Conservation (phyloP, 176 grass and related monocot genomes). For the Cymbopogon citratus region DNA sequence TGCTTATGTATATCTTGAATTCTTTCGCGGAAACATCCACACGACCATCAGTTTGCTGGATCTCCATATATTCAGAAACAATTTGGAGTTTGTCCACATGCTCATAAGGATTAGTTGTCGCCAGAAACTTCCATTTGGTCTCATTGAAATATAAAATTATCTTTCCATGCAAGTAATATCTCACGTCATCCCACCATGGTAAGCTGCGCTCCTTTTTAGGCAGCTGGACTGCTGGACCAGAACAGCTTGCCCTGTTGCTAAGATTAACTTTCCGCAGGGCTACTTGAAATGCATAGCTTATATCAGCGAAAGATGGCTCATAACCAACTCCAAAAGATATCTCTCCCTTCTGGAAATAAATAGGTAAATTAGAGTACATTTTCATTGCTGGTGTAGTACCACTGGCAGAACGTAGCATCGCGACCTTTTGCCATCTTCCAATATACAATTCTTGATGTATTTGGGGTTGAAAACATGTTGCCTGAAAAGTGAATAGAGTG, state of each 20-base stretch:
- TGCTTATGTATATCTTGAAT: constrained; percentile 94
- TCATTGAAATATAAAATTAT: constrained; percentile 76
- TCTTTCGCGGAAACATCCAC: constrained; percentile 87
- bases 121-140: constrained; percentile 86
- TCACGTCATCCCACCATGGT: constrained; percentile 98
- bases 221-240: constrained; percentile 31
- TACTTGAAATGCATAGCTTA: constrained; percentile 97
- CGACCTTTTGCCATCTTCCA: constrained; percentile 90
- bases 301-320: constrained; percentile 95
- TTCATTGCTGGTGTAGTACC: constrained; percentile 96
- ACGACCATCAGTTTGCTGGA: constrained; percentile 90
- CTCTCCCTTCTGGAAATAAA: constrained; percentile 91
- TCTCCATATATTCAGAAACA: constrained; percentile 89
- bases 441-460: constrained; percentile 91
- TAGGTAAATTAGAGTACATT: constrained; percentile 96
- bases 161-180: constrained; percentile 98
- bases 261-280: constrained; percentile 81
- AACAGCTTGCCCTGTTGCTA: constrained; percentile 55
- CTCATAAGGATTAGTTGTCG: constrained; percentile 94
- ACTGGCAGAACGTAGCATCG: constrained; percentile 93
- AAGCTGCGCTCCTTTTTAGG: constrained; percentile 95
- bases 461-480: constrained; percentile 99
- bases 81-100: constrained; percentile 89
- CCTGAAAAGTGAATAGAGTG: constrained; percentile 43
- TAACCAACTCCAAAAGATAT: constrained; percentile 99